Evolutionary conservation across 2,329 filamentous ascomycete species (phyloP), one percentile per base, ranked within the genome.

Genomic region (Fusarium staphyleae): DNA sequence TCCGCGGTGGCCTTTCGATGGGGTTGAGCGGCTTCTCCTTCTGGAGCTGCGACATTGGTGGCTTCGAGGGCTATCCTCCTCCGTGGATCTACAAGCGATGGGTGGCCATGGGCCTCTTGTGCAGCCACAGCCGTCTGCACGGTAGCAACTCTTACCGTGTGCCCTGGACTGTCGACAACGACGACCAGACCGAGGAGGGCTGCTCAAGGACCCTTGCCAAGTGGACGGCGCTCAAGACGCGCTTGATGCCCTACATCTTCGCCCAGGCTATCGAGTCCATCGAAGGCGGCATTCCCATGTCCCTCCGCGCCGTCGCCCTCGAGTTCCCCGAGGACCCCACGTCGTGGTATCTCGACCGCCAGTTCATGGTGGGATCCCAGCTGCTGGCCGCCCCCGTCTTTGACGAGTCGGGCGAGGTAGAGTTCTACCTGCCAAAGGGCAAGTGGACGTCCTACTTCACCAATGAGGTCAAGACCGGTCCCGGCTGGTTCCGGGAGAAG

Each of bases 11-110:
- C 0, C 73, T 89, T 2, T 83, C 81, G 8, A 78, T 89, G 35
- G 84, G 85, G 12, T 74, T 89, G 2, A 84, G 81, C 36, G 86
- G 86, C 2, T 88, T 85, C 69, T 81, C 82, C 11, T 89, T 85
- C 72, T 89, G 87, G 86, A 85, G 84, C 28, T 85, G 83, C 58
- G 87, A 89, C 66, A 89, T 89, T 62, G 87, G 87, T 41, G 87
- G 87, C 1, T 89, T 91, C 63, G 88, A 91, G 67, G 88, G 88
- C 3, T 81, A 74, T 4, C 87, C 88, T 3, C 80, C 78, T 2
- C 85, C 84, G 0, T 86, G 84, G 75, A 82, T 91, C 63, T 91
- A 91, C 73, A 91, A 90, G 74, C 84, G 88, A 41, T 91, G 88
- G 88, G 87, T 90, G 5, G 87, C 87, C n/a, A 89, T 90, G 70